Conservation (phyloP, 495 filamentous ascomycete species). For the Neurospora sp. region DNA sequence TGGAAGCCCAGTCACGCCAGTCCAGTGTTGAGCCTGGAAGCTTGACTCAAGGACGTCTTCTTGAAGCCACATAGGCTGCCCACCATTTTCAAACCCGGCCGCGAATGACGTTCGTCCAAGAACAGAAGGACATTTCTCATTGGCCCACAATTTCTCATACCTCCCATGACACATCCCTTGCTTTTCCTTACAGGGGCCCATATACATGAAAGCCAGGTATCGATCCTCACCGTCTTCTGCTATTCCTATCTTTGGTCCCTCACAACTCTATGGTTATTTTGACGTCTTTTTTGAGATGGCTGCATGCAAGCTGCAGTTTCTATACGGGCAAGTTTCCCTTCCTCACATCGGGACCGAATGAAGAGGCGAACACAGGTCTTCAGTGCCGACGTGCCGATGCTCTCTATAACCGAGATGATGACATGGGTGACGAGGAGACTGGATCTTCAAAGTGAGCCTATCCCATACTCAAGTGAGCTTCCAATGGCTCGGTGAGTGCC, state of each 20-base stretch:
- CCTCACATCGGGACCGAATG: neutral
- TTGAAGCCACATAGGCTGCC: neutral
- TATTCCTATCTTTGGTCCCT: neutral
- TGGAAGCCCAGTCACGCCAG: neutral
- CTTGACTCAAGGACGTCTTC: neutral
- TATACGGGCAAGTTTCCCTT: neutral
- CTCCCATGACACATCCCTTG: neutral
- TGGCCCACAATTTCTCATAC: neutral
- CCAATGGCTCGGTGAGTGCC: neutral
- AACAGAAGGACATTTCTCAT: neutral
- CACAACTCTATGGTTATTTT: neutral
- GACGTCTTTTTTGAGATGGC: neutral
- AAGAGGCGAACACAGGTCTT: neutral
- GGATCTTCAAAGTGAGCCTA: neutral
- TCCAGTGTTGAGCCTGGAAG: neutral
- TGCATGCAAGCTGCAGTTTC: conserved; percentile 1
- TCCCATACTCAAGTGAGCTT: neutral
- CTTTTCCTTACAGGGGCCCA: neutral
- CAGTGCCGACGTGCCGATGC: neutral
- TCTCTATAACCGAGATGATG: neutral
- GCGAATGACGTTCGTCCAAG: neutral
- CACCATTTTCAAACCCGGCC: neutral
- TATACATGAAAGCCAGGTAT: neutral
- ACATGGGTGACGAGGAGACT: neutral
- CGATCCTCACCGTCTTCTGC: neutral